Conservation (phyloP, 2,329 filamentous ascomycete genomes). For the Nannizzia gypsea region DNA sequence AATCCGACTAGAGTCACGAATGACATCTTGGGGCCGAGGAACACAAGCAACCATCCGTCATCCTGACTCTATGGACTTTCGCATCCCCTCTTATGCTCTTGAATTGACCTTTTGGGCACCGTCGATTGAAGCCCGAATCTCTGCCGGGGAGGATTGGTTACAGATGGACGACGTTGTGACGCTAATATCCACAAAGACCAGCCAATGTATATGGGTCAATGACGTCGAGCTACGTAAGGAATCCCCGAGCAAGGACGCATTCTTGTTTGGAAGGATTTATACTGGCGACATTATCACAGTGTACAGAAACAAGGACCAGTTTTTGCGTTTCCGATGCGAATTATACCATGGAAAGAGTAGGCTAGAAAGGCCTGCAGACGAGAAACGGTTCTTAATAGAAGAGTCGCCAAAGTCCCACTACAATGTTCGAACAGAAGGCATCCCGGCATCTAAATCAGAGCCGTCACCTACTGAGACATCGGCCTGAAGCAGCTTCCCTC, state of each 20-base stretch:
- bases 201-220: constrained; percentile 65
- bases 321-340: constrained; percentile 34
- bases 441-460: not conserved
- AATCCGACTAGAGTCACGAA: constrained; percentile 53
- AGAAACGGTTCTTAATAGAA: constrained; percentile 31
- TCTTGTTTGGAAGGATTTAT: constrained; percentile 55
- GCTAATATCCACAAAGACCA: constrained; percentile 70
- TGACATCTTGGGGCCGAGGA: constrained; percentile 68
- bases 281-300: constrained; percentile 67
- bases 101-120: constrained; percentile 64
- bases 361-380: constrained; percentile 28
- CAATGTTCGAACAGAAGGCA: not conserved
- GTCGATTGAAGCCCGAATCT: constrained; percentile 49
- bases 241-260: constrained; percentile 38
- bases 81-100: constrained; percentile 71
- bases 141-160: constrained; percentile 46
- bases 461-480: not conserved
- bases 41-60: constrained; percentile 58
- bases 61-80: constrained; percentile 49
- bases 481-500: not conserved
- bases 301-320: constrained; percentile 43
- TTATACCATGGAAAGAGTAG: constrained; percentile 38
- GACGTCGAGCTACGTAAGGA: constrained; percentile 50
- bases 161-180: constrained; percentile 47
- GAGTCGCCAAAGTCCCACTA: constrained; percentile 25